Conservation (phyloP, 2,329 filamentous ascomycete genomes). For the Fusarium buxicola region DNA sequence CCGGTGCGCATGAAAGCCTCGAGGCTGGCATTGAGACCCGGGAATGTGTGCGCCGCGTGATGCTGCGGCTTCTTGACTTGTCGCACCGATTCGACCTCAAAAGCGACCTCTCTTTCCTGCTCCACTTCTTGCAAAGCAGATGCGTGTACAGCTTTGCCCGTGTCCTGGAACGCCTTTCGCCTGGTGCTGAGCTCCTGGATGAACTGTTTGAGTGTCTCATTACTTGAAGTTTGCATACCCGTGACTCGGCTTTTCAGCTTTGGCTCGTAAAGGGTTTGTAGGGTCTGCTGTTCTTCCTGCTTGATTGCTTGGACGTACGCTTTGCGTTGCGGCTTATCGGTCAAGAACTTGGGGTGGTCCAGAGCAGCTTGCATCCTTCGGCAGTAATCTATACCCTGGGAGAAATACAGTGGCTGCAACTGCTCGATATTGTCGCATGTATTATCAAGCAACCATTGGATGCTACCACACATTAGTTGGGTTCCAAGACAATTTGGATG, state of each 20-base stretch:
- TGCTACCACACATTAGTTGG: slow-evolving; percentile 25
- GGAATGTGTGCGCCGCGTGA: slow-evolving; percentile 56
- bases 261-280: slow-evolving; percentile 68
- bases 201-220: slow-evolving; percentile 29
- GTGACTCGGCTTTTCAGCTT: slow-evolving; percentile 30
- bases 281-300: slow-evolving; percentile 66
- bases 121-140: slow-evolving; percentile 70
- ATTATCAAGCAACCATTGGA: slow-evolving; percentile 70
- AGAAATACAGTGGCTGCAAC: slow-evolving; percentile 66
- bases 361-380: slow-evolving; percentile 62
- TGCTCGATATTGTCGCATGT: slow-evolving; percentile 70
- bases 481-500: background rate
- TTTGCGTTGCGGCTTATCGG: slow-evolving; percentile 51
- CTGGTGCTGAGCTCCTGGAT: slow-evolving; percentile 38
- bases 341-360: slow-evolving; percentile 58
- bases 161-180: slow-evolving; percentile 41
- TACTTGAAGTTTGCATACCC: slow-evolving; percentile 23
- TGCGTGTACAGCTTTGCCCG: slow-evolving; percentile 52
- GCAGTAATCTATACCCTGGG: slow-evolving; percentile 71
- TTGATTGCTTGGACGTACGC: slow-evolving; percentile 48
- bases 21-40: slow-evolving; percentile 61
- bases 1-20: slow-evolving; percentile 61
- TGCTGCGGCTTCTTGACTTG: slow-evolving; percentile 63
- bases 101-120: slow-evolving; percentile 68
- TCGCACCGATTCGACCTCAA: slow-evolving; percentile 67